Conservation (phyloP, 2,329 filamentous ascomycete species). For the Fusarium graminum region DNA sequence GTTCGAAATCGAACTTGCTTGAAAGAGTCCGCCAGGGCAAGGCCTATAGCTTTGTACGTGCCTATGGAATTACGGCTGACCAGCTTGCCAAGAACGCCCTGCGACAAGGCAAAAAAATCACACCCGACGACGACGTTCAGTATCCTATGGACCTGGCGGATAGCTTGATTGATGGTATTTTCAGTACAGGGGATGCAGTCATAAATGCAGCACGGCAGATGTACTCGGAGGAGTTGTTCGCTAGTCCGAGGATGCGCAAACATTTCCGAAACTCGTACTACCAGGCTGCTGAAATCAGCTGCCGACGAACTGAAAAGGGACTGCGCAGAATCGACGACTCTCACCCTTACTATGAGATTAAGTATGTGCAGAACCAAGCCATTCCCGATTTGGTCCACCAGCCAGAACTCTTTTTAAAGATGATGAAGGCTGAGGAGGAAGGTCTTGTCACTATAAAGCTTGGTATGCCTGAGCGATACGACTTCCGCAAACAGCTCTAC, state of each 20-base stretch:
- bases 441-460: constrained; percentile 89
- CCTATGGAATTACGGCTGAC: constrained; percentile 91
- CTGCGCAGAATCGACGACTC: constrained; percentile 93
- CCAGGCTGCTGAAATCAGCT: constrained; percentile 85
- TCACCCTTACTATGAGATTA: constrained; percentile 97
- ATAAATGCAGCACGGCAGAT: constrained; percentile 84
- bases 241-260: constrained; percentile 90
- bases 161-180: constrained; percentile 77
- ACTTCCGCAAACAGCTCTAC: constrained; percentile 82
- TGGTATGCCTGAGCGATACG: constrained; percentile 78
- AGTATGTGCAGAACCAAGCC: constrained; percentile 92
- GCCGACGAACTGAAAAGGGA: constrained; percentile 92
- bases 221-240: constrained; percentile 90
- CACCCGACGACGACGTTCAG: constrained; percentile 85
- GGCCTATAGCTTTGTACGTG: constrained; percentile 84
- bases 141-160: constrained; percentile 91
- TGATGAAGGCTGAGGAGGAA: constrained; percentile 97
- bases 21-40: constrained; percentile 86
- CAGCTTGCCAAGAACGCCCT: constrained; percentile 89
- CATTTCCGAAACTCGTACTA: constrained; percentile 88
- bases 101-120: constrained; percentile 80
- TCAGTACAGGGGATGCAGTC: constrained; percentile 80
- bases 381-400: constrained; percentile 83
- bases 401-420: constrained; percentile 93
- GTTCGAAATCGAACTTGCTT: constrained; percentile 83